Percentiles rank a stretch among this genome's conserved stretches.
Conservation (phyloP, 345 rosid genomes). For the Murraya koenigii region DNA sequence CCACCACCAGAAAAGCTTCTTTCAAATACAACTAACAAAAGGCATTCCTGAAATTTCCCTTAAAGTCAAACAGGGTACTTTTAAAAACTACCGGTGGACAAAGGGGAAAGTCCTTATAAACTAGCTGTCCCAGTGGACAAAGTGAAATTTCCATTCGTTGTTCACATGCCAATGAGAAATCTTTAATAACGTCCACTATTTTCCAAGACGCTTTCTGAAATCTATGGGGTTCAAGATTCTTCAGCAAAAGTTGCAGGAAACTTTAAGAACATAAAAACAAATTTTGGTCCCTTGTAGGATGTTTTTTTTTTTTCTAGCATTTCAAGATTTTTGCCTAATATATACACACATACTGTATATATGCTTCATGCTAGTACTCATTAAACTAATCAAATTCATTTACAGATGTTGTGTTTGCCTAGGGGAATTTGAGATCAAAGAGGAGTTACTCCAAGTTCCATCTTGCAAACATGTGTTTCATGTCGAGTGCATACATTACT, state of each 20-base stretch:
- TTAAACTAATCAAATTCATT: background rate
- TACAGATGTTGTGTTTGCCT: slow-evolving; percentile 89
- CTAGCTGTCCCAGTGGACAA: background rate
- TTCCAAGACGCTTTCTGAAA: background rate
- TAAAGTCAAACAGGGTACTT: background rate
- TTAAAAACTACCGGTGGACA: background rate
- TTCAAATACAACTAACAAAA: background rate
- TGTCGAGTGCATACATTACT: slow-evolving; percentile 71
- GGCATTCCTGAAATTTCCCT: background rate
- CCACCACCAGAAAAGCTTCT: background rate
- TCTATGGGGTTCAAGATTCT: background rate
- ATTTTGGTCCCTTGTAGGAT: background rate
- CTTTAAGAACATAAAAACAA: background rate
- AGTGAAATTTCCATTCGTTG: background rate
- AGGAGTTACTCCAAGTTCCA: slow-evolving; percentile 82
- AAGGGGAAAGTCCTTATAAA: background rate
- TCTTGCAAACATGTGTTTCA: slow-evolving; percentile 88
- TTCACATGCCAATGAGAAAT: slow-evolving; percentile 14
- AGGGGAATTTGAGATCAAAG: slow-evolving; percentile 86
- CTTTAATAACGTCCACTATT: slow-evolving; percentile 24
- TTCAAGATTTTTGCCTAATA: background rate
- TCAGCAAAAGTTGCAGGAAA: background rate
- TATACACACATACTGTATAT: too few relatives aligned
- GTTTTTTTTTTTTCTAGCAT: background rate
- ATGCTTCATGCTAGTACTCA: background rate